Evolutionary conservation across 306 rosid genomes (phyloP).

Genomic region (Sicyos baderoa): DNA sequence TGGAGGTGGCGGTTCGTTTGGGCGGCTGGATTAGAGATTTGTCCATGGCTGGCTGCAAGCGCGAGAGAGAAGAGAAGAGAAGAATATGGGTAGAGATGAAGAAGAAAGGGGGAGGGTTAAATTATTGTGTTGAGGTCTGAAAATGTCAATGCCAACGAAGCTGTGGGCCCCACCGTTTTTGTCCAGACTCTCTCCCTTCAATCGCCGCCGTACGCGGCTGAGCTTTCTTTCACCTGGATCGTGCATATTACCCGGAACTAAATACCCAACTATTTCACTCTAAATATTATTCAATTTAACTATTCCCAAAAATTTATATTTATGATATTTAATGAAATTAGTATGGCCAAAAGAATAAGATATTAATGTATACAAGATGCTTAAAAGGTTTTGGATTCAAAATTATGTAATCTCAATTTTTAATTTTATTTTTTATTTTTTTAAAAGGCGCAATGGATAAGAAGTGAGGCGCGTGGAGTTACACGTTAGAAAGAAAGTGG

Average conservation of each 20-base stretch:
- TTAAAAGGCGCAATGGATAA: background rate
- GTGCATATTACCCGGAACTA: constrained; percentile 15
- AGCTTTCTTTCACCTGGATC: background rate
- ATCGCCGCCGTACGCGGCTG: constrained; percentile 25
- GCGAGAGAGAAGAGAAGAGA: constrained; percentile 4
- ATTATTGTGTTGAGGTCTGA: constrained; percentile 49
- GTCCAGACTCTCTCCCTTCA: constrained; percentile 23
- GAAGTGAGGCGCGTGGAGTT: constrained; percentile 3
- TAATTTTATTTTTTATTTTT: too few species aligned
- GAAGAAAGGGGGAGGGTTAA: constrained; percentile 27
- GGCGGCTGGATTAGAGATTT: constrained; percentile 15
- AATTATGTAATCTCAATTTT: too few species aligned
- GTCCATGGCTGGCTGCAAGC: constrained; percentile 24
- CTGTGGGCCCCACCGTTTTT: constrained; percentile 56
- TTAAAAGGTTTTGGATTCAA: too few species aligned
- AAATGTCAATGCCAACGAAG: constrained; percentile 97
- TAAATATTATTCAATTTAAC: too few species aligned
- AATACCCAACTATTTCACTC: too few species aligned
- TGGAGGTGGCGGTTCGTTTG: constrained; percentile 24
- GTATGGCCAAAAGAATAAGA: too few species aligned
- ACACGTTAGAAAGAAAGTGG: constrained; percentile 9
- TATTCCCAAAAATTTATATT: too few species aligned
- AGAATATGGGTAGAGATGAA: background rate
- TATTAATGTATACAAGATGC: too few species aligned
- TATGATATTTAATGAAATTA: too few species aligned